Percentiles rank a stretch among this genome's conserved stretches.
Evolutionary conservation across 306 rosid genomes (phyloP).

Genomic region (Sophora flavescens): DNA sequence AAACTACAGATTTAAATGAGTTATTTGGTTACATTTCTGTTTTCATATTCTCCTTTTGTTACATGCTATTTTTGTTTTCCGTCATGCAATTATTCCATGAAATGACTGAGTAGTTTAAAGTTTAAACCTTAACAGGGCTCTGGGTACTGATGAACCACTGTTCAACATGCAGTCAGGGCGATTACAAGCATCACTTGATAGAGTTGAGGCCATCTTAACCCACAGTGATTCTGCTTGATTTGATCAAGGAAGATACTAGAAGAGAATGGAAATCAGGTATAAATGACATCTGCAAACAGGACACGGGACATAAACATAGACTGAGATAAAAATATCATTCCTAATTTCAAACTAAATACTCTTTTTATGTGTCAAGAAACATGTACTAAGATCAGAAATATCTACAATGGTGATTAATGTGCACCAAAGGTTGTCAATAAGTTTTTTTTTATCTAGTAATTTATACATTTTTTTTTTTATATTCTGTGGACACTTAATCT

Average conservation of each 20-base stretch:
- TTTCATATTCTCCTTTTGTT: constrained; percentile 10
- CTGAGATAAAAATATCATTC: constrained; percentile 26
- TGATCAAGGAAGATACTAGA: constrained; percentile 7
- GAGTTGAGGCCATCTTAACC: constrained; percentile 89
- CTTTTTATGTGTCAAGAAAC: constrained; percentile 35
- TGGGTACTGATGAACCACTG: constrained; percentile 88
- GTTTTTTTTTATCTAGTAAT: constrained; percentile 1
- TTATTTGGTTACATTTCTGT: neutral
- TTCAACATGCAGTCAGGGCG: constrained; percentile 91
- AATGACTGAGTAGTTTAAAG: constrained; percentile 36
- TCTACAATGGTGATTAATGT: constrained; percentile 18
- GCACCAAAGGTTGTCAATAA: constrained; percentile 5
- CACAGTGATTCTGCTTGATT: constrained; percentile 58
- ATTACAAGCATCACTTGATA: constrained; percentile 88
- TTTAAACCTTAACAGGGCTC: constrained; percentile 60
- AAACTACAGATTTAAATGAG: constrained; percentile 1
- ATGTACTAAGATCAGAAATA: constrained; percentile 2
- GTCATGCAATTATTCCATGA: constrained; percentile 24
- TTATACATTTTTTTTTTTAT: constrained; percentile 9
- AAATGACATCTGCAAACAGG: neutral
- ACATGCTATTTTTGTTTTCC: constrained; percentile 26
- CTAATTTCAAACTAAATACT: neutral
- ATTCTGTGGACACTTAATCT: constrained; percentile 22
- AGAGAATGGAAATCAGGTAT: constrained; percentile 47
- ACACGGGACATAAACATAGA: neutral